Percentiles rank a stretch among this genome's conserved stretches.
Conservation (phyloP, 2,329 filamentous ascomycete genomes). For the Penicillium sp. region DNA sequence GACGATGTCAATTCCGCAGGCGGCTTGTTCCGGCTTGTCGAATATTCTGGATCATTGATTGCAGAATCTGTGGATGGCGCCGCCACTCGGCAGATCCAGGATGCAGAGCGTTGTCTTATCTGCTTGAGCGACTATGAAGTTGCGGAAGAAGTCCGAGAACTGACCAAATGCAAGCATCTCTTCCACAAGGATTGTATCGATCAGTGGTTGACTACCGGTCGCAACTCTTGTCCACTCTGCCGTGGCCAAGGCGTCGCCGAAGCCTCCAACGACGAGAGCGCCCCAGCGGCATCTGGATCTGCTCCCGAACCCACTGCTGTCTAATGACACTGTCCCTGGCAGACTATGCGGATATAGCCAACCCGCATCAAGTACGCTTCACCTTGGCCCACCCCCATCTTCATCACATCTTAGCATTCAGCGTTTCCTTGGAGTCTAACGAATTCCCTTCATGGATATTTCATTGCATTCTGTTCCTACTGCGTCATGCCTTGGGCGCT, state of each 20-base stretch:
- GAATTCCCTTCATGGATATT: slow-evolving; percentile 30
- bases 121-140: slow-evolving; percentile 62
- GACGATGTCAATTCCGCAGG: slow-evolving; percentile 60
- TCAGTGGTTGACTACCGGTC: slow-evolving; percentile 62
- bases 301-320: slow-evolving; percentile 11
- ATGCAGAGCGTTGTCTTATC: slow-evolving; percentile 58
- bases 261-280: slow-evolving; percentile 19
- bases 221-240: slow-evolving; percentile 38
- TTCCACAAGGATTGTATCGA: slow-evolving; percentile 67
- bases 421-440: slow-evolving; percentile 27
- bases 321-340: background rate
- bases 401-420: slow-evolving; percentile 29
- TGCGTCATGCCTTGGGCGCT: slow-evolving; percentile 11
- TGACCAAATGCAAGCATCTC: slow-evolving; percentile 60
- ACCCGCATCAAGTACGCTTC: background rate
- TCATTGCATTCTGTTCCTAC: slow-evolving; percentile 21
- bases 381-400: slow-evolving; percentile 8
- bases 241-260: slow-evolving; percentile 42
- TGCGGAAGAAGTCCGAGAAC: slow-evolving; percentile 56
- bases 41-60: slow-evolving; percentile 40
- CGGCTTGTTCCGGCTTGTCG: slow-evolving; percentile 54
- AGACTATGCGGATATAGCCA: background rate
- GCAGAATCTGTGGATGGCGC: slow-evolving; percentile 45
- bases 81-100: slow-evolving; percentile 33
- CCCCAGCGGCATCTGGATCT: slow-evolving; percentile 12